These are phyloP conservation scores for Elsinoe perseae DNA, from an alignment of 2,329 filamentous ascomycete genomes.

Conservation along the genomic window DNA sequence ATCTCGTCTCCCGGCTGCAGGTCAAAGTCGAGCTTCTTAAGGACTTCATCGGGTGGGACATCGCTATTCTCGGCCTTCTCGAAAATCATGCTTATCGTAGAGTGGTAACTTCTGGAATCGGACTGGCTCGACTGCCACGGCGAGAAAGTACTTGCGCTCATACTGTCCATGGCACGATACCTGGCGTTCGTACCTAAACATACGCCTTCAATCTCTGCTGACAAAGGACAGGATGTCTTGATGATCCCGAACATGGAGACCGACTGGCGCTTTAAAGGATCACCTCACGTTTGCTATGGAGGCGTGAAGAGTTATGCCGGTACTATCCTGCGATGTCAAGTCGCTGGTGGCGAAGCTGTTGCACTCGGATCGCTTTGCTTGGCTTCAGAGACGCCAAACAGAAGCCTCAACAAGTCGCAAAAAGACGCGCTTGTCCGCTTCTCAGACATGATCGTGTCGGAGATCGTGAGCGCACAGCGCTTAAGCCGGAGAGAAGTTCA, in stretches of 20 bases:
- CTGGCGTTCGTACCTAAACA: slow-evolving; percentile 20
- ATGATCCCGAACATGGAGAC: slow-evolving; percentile 35
- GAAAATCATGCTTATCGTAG: slow-evolving; percentile 39
- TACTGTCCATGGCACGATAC: slow-evolving; percentile 27
- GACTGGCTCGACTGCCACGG: slow-evolving; percentile 37
- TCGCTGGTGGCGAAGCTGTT: slow-evolving; percentile 35
- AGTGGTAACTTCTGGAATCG: slow-evolving; percentile 36
- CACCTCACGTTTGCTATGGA: slow-evolving; percentile 35
- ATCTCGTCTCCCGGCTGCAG: slow-evolving; percentile 36
- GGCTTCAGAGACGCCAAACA: slow-evolving; percentile 31
- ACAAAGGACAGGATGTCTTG: slow-evolving; percentile 31
- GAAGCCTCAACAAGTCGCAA: slow-evolving; percentile 28
- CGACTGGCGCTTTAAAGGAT: slow-evolving; percentile 40
- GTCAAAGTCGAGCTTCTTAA: slow-evolving; percentile 37
- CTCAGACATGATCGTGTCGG: slow-evolving; percentile 35
- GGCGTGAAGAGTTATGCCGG: slow-evolving; percentile 39
- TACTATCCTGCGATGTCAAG: slow-evolving; percentile 34
- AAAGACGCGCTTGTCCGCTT: slow-evolving; percentile 32
- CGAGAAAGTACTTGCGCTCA: slow-evolving; percentile 42
- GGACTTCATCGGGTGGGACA: slow-evolving; percentile 41
- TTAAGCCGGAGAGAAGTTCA: slow-evolving; percentile 36
- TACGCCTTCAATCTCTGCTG: not conserved
- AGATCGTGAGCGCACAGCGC: slow-evolving; percentile 35
- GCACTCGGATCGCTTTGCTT: slow-evolving; percentile 40
- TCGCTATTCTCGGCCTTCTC: slow-evolving; percentile 39